These are phyloP conservation scores for Borovskyia barvae DNA, from an alignment of 208 protist genomes.

Conservation along the genomic window DNA sequence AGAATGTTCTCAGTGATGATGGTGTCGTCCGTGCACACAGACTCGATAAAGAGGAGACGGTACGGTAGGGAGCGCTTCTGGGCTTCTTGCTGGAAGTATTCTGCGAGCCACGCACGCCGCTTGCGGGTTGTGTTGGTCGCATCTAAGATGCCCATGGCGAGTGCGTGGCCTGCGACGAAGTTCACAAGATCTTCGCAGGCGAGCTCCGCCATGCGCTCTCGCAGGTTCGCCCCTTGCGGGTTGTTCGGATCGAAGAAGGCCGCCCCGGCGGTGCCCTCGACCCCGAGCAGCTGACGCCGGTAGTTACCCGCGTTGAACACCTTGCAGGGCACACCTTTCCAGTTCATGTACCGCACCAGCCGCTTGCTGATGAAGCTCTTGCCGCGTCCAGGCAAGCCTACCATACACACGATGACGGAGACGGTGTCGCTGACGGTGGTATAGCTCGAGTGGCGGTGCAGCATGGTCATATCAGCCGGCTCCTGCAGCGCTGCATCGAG, in stretches of 20 bases:
- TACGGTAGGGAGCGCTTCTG: slow-evolving; percentile 42
- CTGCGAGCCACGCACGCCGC: slow-evolving; percentile 58
- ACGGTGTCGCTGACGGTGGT: slow-evolving; percentile 76
- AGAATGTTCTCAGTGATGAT: slow-evolving; percentile 91
- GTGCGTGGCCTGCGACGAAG: slow-evolving; percentile 66
- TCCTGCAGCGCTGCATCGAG: slow-evolving; percentile 16
- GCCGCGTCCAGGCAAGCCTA: slow-evolving; percentile 83
- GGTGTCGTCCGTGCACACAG: slow-evolving; percentile 85
- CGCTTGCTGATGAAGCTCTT: slow-evolving; percentile 88
- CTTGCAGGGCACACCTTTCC: slow-evolving; percentile 85
- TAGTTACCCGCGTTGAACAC: slow-evolving; percentile 92
- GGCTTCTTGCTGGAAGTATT: slow-evolving; percentile 57
- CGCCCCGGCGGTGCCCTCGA: slow-evolving; percentile 56
- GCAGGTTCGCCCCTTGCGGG: slow-evolving; percentile 55
- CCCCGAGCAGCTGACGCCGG: slow-evolving; percentile 76
- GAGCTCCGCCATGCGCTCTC: slow-evolving; percentile 85
- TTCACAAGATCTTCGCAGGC: slow-evolving; percentile 77
- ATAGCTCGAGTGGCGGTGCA: slow-evolving; percentile 70
- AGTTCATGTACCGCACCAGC: slow-evolving; percentile 89
- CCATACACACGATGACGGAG: slow-evolving; percentile 87
- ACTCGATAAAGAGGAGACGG: slow-evolving; percentile 91
- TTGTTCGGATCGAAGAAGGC: slow-evolving; percentile 87
- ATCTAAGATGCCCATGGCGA: slow-evolving; percentile 89
- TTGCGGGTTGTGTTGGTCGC: slow-evolving; percentile 89
- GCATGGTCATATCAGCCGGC: slow-evolving; percentile 4